phyloP scores from a whole-genome alignment of 2,329 filamentous ascomycete species.

The Beauveria bassiana region DNA sequence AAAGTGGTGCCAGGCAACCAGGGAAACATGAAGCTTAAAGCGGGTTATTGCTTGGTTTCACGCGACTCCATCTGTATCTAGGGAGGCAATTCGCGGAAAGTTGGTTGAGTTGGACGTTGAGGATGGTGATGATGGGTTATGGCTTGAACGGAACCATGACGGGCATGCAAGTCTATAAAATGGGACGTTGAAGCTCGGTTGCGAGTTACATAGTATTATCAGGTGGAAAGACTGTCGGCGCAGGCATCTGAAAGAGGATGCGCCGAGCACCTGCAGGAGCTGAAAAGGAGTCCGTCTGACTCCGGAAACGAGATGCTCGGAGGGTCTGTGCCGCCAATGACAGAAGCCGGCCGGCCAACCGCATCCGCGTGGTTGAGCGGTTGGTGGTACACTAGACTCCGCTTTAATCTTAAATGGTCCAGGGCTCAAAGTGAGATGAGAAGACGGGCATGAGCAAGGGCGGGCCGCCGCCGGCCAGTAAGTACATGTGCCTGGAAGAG shows the following conservation, averaged over 20 bases:
- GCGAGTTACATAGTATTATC: too few species aligned
- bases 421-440: neutral
- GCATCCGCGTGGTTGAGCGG: neutral
- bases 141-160: too few species aligned
- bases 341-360: neutral
- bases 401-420: constrained; percentile 9
- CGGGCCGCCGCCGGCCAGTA: neutral
- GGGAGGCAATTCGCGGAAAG: too few species aligned
- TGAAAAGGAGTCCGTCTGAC: neutral
- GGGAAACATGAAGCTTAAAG: neutral
- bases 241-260: neutral
- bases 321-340: neutral
- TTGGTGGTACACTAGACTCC: constrained; percentile 6
- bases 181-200: too few species aligned
- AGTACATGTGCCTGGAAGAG: neutral
- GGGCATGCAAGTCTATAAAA: too few species aligned
- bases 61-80: too few species aligned
- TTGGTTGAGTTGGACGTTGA: too few species aligned
- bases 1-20: neutral
- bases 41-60: neutral
- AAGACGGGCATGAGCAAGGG: neutral
- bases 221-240: neutral
- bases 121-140: too few species aligned
- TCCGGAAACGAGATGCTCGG: neutral
- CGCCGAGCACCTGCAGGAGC: neutral